phyloP scores from a whole-genome alignment of 176 grass and related monocot genomes.

The Elaeis guineensis region DNA sequence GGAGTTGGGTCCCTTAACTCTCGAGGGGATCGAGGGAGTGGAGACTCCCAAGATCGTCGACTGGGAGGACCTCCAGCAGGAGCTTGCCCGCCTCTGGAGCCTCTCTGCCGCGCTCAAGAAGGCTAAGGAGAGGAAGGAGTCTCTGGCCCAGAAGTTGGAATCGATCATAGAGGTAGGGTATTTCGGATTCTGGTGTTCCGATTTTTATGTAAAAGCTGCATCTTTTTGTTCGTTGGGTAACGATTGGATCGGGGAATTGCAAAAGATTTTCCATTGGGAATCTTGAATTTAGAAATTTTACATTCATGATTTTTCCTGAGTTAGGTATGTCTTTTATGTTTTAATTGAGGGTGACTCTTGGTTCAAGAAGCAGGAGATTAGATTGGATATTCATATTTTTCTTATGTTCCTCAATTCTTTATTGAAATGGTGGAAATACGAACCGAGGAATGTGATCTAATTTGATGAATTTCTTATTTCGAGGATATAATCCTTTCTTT shows the following conservation, averaged over 20 bases:
- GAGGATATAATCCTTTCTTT: no score
- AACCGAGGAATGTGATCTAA: no score
- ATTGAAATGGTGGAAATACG: no score
- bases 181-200: neutral
- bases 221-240: neutral
- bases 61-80: slow-evolving; percentile 92
- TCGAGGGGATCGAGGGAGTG: slow-evolving; percentile 28
- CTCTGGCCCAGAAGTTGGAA: slow-evolving; percentile 40
- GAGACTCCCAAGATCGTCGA: slow-evolving; percentile 55
- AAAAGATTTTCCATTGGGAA: neutral
- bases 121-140: slow-evolving; percentile 47
- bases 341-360: no score
- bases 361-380: no score
- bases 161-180: slow-evolving; percentile 50
- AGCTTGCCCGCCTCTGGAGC: slow-evolving; percentile 77
- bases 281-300: neutral
- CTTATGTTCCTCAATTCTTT: no score
- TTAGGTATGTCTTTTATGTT: no score
- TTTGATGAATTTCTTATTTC: no score
- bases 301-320: neutral
- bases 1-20: slow-evolving; percentile 32
- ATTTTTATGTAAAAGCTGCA: neutral
- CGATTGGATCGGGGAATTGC: neutral
- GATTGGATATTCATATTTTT: no score
- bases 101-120: slow-evolving; percentile 41